Conservation (phyloP, 441 rosid species). For the Syzygium malaccense region DNA sequence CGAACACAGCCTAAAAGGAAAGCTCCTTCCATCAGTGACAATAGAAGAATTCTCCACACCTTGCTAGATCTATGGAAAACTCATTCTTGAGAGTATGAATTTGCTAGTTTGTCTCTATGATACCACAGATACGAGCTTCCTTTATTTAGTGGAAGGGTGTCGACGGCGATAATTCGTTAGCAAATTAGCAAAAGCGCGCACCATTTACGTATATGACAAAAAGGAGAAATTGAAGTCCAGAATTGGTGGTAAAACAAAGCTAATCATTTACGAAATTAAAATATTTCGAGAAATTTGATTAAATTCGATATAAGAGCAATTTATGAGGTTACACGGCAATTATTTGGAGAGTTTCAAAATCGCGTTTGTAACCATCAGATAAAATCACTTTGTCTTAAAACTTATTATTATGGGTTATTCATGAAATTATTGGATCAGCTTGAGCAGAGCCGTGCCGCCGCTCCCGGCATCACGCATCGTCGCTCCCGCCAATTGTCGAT, state of each 20-base stretch:
- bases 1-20: no score
- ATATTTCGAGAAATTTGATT: background rate
- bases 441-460: fast-evolving
- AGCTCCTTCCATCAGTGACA: background rate
- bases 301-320: background rate
- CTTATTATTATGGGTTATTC: background rate
- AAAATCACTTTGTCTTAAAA: background rate
- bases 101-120: background rate
- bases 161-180: background rate
- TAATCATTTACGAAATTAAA: background rate
- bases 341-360: background rate
- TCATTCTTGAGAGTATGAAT: no score
- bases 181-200: background rate
- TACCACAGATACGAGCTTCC: fast-evolving
- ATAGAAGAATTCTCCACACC: background rate
- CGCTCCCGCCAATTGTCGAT: background rate
- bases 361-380: background rate
- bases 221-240: background rate
- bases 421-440: background rate
- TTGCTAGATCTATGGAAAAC: background rate
- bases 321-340: background rate
- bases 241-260: background rate
- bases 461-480: fast-evolving
- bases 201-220: background rate
- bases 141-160: background rate